Evolutionary conservation across 495 filamentous ascomycete species (phyloP).

Genomic region (Cenococcum geophilum): DNA sequence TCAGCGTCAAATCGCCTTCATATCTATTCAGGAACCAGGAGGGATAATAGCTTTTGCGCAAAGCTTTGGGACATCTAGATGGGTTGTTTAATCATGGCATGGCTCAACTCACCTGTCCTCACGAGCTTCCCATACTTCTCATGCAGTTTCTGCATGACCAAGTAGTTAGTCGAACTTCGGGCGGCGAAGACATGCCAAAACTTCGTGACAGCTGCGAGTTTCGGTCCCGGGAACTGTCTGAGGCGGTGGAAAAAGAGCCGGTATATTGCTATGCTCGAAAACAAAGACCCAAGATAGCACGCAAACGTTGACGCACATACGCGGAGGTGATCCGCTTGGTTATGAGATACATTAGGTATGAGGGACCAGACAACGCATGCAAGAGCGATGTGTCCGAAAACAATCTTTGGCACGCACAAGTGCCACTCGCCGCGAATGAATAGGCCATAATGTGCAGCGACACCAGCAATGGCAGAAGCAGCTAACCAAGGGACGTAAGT

Average conservation of each 20-base stretch:
- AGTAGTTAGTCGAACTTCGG: neutral
- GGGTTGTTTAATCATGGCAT: no score
- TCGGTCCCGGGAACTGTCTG: conserved; percentile 6
- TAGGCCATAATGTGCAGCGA: neutral
- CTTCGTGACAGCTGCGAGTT: conserved; percentile 5
- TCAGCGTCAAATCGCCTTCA: no score
- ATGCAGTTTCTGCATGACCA: conserved; percentile 1
- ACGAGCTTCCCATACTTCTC: conserved; percentile 16
- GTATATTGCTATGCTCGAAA: conserved; percentile 12
- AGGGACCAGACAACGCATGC: neutral
- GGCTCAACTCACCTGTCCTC: conserved; percentile 6
- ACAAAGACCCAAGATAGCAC: neutral
- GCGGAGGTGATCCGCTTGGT: no score
- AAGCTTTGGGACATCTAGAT: no score
- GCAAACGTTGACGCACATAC: no score
- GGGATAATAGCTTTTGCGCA: no score
- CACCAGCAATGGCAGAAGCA: neutral
- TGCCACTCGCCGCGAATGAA: conserved; percentile 21
- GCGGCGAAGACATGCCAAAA: conserved; percentile 11
- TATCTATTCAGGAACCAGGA: no score
- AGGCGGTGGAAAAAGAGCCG: conserved; percentile 17
- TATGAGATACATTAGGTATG: neutral
- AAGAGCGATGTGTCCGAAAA: neutral
- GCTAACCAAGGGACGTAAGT: no score
- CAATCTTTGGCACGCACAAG: neutral